These are phyloP conservation scores for Pseudozyma tsukubaensis DNA, from an alignment of 1,284 basidiomycete genomes.

Conservation along the genomic window DNA sequence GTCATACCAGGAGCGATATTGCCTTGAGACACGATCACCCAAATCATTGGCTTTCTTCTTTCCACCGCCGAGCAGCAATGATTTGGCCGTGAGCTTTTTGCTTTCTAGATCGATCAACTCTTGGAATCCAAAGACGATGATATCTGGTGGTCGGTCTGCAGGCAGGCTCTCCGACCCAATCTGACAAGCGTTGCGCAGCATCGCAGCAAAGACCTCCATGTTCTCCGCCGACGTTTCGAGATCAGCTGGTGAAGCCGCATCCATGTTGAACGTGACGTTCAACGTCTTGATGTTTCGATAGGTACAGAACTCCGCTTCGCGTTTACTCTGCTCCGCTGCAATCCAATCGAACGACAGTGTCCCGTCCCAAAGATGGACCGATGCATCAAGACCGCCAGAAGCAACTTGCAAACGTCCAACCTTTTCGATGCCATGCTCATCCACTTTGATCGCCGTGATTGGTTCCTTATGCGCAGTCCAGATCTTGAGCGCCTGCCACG, in stretches of 20 bases:
- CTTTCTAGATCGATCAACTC: slow-evolving; percentile 94
- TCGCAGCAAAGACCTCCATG: slow-evolving; percentile 52
- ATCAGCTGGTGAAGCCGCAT: slow-evolving; percentile 83
- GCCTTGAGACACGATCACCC: slow-evolving; percentile 50
- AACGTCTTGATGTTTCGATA: slow-evolving; percentile 83
- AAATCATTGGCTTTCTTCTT: slow-evolving; percentile 56
- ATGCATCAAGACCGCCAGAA: slow-evolving; percentile 81
- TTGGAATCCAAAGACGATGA: slow-evolving; percentile 93
- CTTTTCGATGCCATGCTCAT: slow-evolving; percentile 51
- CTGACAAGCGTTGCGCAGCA: slow-evolving; percentile 51
- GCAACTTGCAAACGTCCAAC: slow-evolving; percentile 76
- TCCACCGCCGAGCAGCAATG: slow-evolving; percentile 57
- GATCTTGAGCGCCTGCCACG: slow-evolving; percentile 85
- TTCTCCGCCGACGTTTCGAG: slow-evolving; percentile 70
- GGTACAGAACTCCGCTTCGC: slow-evolving; percentile 81
- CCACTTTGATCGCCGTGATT: slow-evolving; percentile 79
- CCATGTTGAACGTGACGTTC: slow-evolving; percentile 93
- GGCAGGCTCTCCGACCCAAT: slow-evolving; percentile 25
- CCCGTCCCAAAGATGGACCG: slow-evolving; percentile 88
- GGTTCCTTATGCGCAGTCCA: slow-evolving; percentile 85
- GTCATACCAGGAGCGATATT: slow-evolving; percentile 60
- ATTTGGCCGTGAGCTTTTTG: slow-evolving; percentile 82
- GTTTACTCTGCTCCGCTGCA: slow-evolving; percentile 80
- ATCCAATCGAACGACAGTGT: slow-evolving; percentile 86
- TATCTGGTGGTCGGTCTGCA: slow-evolving; percentile 76